Conservation (phyloP, 768 basidiomycete species). For the Kwoniella heveanensis region DNA sequence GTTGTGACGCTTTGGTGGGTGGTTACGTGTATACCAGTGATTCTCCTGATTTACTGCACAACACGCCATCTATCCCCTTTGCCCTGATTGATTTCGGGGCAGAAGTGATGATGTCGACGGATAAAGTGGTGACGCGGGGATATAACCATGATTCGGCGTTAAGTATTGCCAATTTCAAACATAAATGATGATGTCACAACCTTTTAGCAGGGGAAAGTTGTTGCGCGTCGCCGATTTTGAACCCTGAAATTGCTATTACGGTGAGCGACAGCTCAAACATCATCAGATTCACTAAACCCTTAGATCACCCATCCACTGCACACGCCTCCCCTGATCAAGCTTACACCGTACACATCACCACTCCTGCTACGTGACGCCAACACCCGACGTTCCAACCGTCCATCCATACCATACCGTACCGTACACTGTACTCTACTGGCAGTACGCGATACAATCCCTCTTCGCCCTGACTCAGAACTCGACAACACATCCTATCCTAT, state of each 20-base stretch:
- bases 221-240: slow-evolving; percentile 18
- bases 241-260: slow-evolving; percentile 9
- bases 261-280: not conserved
- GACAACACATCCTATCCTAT: slow-evolving; percentile 12
- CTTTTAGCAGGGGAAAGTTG: too few species aligned
- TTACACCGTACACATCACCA: slow-evolving; percentile 10
- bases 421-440: too few species aligned
- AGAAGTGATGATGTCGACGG: slow-evolving; percentile 20
- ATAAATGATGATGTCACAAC: slow-evolving; percentile 20
- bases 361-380: not conserved
- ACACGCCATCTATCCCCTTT: slow-evolving; percentile 3
- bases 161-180: slow-evolving; percentile 2
- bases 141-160: slow-evolving; percentile 18
- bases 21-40: slow-evolving; percentile 3
- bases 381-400: not conserved
- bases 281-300: not conserved
- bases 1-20: not conserved
- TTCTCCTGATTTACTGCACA: not conserved
- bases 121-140: slow-evolving; percentile 8
- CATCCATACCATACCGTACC: not conserved
- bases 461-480: slow-evolving; percentile 1
- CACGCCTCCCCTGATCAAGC: not conserved
- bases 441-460: not conserved
- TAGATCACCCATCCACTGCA: not conserved
- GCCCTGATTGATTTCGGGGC: not conserved